A percentile compares a stretch with the other conserved stretches of the same genome.
Evolutionary conservation across 768 basidiomycete genomes (phyloP).

Genomic region (Porpolomopsis calyptriformis): DNA sequence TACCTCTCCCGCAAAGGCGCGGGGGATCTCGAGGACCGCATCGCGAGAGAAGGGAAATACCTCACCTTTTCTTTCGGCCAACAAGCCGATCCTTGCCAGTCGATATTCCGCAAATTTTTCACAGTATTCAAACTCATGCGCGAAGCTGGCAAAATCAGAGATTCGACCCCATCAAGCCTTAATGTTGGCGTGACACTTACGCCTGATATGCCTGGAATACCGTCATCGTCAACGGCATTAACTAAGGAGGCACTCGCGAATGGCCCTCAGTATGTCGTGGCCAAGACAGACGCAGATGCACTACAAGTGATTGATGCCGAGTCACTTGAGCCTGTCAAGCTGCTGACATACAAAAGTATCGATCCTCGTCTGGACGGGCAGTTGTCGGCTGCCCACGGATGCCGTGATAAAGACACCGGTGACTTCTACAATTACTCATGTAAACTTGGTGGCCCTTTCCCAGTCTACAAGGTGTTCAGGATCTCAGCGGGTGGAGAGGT

Average conservation of each 20-base stretch:
- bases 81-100: slow-evolving; percentile 16
- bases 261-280: slow-evolving; percentile 19
- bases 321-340: slow-evolving; percentile 26
- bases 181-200: slow-evolving; percentile 16
- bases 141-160: not conserved
- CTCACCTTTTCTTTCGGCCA: slow-evolving; percentile 14
- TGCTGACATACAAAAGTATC: slow-evolving; percentile 18
- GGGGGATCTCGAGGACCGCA: slow-evolving; percentile 19
- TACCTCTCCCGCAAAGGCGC: slow-evolving; percentile 25
- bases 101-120: slow-evolving; percentile 18
- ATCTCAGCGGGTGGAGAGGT: slow-evolving; percentile 20
- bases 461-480: slow-evolving; percentile 25
- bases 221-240: not conserved
- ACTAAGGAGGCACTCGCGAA: not conserved
- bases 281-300: slow-evolving; percentile 21
- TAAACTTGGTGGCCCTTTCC: slow-evolving; percentile 16
- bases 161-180: not conserved
- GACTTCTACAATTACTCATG: slow-evolving; percentile 28
- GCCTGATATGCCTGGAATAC: slow-evolving; percentile 15
- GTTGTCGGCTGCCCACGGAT: slow-evolving; percentile 27
- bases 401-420: slow-evolving; percentile 24
- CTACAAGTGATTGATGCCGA: slow-evolving; percentile 26
- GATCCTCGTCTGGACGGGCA: slow-evolving; percentile 24
- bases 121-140: slow-evolving; percentile 8
- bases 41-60: slow-evolving; percentile 12